phyloP scores from a whole-genome alignment of 257 asterid genomes.

The Gynochthodes officinalis region DNA sequence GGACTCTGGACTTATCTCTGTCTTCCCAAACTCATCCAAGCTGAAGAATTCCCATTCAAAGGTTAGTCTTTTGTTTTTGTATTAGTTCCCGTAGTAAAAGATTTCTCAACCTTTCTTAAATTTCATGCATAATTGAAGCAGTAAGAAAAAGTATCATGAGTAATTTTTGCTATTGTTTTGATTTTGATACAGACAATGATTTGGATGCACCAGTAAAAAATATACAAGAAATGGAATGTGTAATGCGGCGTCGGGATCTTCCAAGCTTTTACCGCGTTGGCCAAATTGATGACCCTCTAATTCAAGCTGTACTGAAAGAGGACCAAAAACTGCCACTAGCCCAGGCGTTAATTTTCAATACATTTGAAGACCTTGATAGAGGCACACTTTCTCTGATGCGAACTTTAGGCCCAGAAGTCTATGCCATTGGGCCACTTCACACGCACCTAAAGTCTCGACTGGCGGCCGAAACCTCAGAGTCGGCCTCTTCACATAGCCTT shows the following conservation, averaged over 20 bases:
- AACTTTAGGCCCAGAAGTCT: slow-evolving; percentile 40
- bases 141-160: background rate
- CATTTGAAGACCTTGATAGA: slow-evolving; percentile 57
- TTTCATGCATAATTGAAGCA: background rate
- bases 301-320: slow-evolving; percentile 34
- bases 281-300: slow-evolving; percentile 19
- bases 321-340: slow-evolving; percentile 38
- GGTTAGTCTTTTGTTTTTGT: slow-evolving; percentile 25
- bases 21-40: slow-evolving; percentile 53
- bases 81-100: background rate
- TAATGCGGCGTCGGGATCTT: slow-evolving; percentile 63
- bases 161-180: background rate
- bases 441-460: slow-evolving; percentile 35
- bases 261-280: slow-evolving; percentile 50
- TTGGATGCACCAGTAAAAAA: slow-evolving; percentile 38
- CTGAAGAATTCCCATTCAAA: slow-evolving; percentile 53
- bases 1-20: slow-evolving; percentile 54
- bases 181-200: slow-evolving; percentile 33
- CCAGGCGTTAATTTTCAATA: slow-evolving; percentile 66
- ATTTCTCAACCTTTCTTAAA: too few relatives aligned
- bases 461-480: background rate
- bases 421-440: slow-evolving; percentile 67
- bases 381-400: slow-evolving; percentile 40
- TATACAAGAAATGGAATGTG: slow-evolving; percentile 55
- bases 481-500: slow-evolving; percentile 2